phyloP scores from a whole-genome alignment of 1,284 basidiomycete species.

The Malassezia restricta region DNA sequence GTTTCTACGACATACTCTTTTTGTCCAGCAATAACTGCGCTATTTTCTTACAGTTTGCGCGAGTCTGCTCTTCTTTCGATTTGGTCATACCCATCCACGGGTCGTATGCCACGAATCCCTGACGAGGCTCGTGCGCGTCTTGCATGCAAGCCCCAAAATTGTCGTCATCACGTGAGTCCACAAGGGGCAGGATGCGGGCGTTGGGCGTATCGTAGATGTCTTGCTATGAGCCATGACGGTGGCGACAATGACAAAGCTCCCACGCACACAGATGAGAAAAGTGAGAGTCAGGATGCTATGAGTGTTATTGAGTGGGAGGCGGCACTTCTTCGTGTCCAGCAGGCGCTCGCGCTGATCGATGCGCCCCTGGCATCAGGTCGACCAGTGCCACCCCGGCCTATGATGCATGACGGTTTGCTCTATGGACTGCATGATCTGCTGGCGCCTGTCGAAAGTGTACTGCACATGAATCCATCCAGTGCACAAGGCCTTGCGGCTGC shows the following conservation, averaged over 20 bases:
- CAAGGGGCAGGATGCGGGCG: no score
- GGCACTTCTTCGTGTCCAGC: background rate
- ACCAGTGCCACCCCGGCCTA: background rate
- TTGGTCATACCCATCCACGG: background rate
- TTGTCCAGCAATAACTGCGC: background rate
- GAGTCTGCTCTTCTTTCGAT: background rate
- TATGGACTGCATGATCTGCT: constrained; percentile 10
- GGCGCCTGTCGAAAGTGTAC: background rate
- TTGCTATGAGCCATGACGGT: no score
- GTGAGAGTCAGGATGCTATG: background rate
- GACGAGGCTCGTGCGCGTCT: background rate
- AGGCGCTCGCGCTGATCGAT: constrained; percentile 5
- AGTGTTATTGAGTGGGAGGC: background rate
- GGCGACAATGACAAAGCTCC: no score
- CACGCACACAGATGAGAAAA: background rate
- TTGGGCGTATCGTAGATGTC: no score
- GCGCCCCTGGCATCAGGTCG: background rate
- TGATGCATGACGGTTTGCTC: constrained; percentile 7
- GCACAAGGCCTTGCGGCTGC: constrained; percentile 3
- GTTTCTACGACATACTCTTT: constrained; percentile 2
- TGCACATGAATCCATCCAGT: background rate
- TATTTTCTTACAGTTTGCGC: background rate
- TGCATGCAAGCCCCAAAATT: no score
- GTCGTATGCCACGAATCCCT: background rate
- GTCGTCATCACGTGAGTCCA: no score